Evolutionary conservation across 164 flowering plant species (phyloP).

Genomic region (Vitis riparia): DNA sequence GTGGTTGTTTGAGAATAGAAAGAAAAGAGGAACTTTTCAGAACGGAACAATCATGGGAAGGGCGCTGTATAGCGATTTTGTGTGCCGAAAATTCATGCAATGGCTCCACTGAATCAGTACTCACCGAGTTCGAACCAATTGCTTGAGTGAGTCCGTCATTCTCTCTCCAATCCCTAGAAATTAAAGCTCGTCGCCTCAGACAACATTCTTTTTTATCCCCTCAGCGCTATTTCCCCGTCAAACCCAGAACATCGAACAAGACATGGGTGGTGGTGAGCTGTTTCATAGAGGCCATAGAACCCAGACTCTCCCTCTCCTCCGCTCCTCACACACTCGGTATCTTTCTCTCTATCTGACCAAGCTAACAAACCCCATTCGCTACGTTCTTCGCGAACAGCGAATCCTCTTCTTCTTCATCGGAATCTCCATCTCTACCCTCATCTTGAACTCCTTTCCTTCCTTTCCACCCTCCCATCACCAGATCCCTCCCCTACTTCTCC

Average conservation of each 20-base stretch:
- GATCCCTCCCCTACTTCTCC: background rate
- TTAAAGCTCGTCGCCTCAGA: too few species aligned
- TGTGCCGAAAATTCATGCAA: constrained; percentile 15
- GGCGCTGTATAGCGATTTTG: background rate
- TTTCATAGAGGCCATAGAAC: constrained; percentile 8
- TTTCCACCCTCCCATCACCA: constrained; percentile 1
- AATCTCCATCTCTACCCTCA: constrained; percentile 28
- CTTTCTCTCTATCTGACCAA: background rate
- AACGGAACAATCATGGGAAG: too few species aligned
- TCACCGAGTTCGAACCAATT: background rate
- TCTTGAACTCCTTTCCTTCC: constrained; percentile 23
- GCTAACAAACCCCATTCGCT: constrained; percentile 17
- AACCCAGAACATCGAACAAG: too few species aligned
- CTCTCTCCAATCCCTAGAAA: too few species aligned
- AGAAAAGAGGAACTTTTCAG: too few species aligned
- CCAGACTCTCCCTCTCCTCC: background rate
- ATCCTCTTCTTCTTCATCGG: constrained; percentile 40
- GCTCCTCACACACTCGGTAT: background rate
- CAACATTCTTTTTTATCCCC: too few species aligned
- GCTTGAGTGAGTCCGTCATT: too few species aligned
- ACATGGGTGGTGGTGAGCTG: background rate
- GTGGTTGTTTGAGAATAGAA: too few species aligned
- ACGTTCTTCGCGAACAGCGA: constrained; percentile 37
- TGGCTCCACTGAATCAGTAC: background rate
- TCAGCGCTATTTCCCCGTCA: too few species aligned